These are phyloP conservation scores for Wallemia ichthyophaga DNA, from an alignment of 1,284 basidiomycete species.

Conservation along the genomic window DNA sequence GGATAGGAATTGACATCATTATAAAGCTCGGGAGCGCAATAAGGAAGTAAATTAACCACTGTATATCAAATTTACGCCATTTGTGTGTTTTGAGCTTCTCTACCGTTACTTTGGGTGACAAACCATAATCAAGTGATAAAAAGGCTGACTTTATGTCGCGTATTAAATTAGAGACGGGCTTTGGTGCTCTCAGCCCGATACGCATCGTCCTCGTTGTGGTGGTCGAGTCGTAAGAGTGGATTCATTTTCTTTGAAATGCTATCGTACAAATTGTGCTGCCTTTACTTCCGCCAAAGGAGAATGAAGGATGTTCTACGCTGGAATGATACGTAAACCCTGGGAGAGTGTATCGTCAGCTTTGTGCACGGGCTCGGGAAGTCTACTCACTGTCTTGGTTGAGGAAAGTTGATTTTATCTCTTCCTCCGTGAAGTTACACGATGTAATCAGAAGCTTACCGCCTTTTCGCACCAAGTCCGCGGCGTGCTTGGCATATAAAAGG, in stretches of 20 bases:
- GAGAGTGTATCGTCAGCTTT: conserved; percentile 1
- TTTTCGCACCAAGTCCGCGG: conserved; percentile 27
- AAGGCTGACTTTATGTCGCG: not conserved
- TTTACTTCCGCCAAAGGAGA: conserved; percentile 40
- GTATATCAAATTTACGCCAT: not conserved
- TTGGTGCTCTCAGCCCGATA: not conserved
- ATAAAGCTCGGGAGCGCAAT: not conserved
- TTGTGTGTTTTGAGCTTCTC: not conserved
- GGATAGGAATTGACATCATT: not conserved
- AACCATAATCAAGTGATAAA: not conserved
- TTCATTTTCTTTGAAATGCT: conserved; percentile 29
- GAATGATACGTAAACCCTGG: conserved; percentile 22
- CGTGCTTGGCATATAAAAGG: conserved; percentile 28
- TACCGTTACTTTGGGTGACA: not conserved
- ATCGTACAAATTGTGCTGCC: conserved; percentile 41
- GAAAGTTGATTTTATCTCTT: conserved; percentile 37
- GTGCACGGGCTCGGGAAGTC: not conserved
- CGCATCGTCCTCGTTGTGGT: not conserved
- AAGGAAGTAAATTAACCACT: not conserved
- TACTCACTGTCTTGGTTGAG: conserved; percentile 26
- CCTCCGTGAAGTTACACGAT: conserved; percentile 72
- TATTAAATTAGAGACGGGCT: not conserved
- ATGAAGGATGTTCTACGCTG: conserved; percentile 33
- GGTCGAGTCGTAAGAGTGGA: conserved; percentile 4
- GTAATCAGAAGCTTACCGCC: conserved; percentile 55